Evolutionary conservation across 495 filamentous ascomycete genomes (phyloP).

Genomic region (Parachaetomium inaequale): DNA sequence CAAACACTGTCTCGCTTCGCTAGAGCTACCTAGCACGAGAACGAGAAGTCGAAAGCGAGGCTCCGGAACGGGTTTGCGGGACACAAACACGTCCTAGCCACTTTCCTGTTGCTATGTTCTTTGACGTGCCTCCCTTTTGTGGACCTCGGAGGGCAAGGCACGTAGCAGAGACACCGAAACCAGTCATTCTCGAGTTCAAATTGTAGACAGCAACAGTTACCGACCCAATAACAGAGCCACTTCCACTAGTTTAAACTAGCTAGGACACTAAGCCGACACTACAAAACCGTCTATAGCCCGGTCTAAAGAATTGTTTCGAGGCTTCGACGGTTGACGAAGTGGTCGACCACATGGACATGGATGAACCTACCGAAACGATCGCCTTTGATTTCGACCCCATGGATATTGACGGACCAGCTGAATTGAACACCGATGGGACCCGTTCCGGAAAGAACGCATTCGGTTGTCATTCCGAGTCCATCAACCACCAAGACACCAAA

Average conservation of each 20-base stretch:
- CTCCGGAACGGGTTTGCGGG: conserved; percentile 1
- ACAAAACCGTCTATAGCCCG: not conserved
- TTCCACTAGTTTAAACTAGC: not conserved
- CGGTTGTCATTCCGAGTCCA: not conserved
- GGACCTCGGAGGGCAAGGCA: too few species aligned
- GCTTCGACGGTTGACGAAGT: not conserved
- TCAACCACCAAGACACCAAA: conserved; percentile 12
- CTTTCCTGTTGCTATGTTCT: not conserved
- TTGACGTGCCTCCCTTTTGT: conserved; percentile 4
- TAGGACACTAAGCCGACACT: not conserved
- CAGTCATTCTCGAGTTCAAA: not conserved
- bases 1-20: not conserved
- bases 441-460: conserved; percentile 13
- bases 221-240: conserved; percentile 1
- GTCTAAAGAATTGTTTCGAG: conserved; percentile 3
- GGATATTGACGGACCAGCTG: conserved; percentile 12
- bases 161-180: not conserved
- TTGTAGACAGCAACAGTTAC: not conserved
- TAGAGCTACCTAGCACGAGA: not conserved
- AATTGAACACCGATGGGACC: conserved; percentile 3
- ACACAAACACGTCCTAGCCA: not conserved
- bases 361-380: not conserved
- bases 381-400: conserved; percentile 17
- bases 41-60: conserved; percentile 4
- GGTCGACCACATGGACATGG: not conserved